Percentiles rank a stretch among this genome's conserved stretches.
Evolutionary conservation across 2,329 filamentous ascomycete species (phyloP).

Genomic region (Ophioceras dolichostomum): DNA sequence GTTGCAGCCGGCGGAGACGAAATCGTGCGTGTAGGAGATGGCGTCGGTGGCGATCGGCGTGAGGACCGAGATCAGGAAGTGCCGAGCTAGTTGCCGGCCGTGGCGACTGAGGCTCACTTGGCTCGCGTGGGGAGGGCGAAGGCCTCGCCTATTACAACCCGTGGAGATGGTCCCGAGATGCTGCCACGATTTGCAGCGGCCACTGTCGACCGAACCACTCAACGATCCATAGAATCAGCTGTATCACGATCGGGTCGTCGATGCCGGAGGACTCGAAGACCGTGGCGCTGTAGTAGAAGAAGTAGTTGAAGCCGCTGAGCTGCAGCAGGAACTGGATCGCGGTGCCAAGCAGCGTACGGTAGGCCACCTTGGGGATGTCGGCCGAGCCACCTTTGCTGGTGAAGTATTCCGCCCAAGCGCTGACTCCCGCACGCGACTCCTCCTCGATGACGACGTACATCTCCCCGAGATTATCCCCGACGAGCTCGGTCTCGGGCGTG

Average conservation of each 20-base stretch:
- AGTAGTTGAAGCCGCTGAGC: constrained; percentile 38
- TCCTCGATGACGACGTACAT: constrained; percentile 34
- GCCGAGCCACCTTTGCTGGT: constrained; percentile 25
- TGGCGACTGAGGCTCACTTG: constrained; percentile 3
- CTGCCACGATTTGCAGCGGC: constrained; percentile 53
- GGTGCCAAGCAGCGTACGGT: constrained; percentile 53
- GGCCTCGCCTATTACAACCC: constrained; percentile 56
- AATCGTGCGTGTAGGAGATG: constrained; percentile 2
- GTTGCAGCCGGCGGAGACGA: constrained; percentile 3
- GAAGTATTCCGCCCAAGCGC: constrained; percentile 49
- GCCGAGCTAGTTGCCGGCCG: constrained; percentile 4
- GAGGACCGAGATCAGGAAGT: constrained; percentile 4
- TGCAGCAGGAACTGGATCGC: constrained; percentile 55
- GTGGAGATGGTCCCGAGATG: constrained; percentile 60
- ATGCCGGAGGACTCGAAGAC: constrained; percentile 57
- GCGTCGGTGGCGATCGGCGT: constrained; percentile 1
- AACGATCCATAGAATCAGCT: constrained; percentile 59
- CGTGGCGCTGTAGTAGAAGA: constrained; percentile 54
- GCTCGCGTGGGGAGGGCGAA: constrained; percentile 41
- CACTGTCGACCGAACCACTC: constrained; percentile 57
- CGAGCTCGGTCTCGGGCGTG: constrained; percentile 26
- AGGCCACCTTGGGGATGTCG: constrained; percentile 26
- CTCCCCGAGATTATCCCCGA: constrained; percentile 40
- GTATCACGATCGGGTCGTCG: constrained; percentile 51
- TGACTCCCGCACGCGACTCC: constrained; percentile 30